Evolutionary conservation across 176 grass and related monocot genomes (phyloP), one percentile per base, ranked within the genome.

Genomic region (Bothriochloa decipiens): DNA sequence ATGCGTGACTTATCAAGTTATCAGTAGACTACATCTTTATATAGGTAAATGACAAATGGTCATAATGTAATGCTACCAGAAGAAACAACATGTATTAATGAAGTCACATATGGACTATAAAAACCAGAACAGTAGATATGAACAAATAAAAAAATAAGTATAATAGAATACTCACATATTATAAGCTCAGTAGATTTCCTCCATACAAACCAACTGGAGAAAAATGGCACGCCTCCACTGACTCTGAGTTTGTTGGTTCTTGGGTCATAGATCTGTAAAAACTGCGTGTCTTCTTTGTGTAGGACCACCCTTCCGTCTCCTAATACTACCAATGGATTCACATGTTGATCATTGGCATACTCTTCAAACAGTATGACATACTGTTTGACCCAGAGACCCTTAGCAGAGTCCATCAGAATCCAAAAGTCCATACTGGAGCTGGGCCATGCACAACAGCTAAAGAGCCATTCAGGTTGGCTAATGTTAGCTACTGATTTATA

Each of bases 261-360:
- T 74, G 45, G 45, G 26, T 52, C 42, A 74, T 52, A 52, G 27
- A 74, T 52, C 22, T 74, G 72, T 50, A 74, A 50, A 29, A 74
- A 28, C 14, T 0, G 23, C 26, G 4, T 17, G 5, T 6, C 42
- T 4, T 49, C 14, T 49, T 23, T 25, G 5, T 43, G 4, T 6
- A 71, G 6, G 43, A 74, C 71, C 15, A 74, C 22, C 43, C 71
- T 74, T 15, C 25, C 43, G 0, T 74, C 43, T 0, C 45, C 43
- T 49, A 74, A 73, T 47, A 73, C 70, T 41, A 73, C 7, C 70
- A 70, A 41, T 10, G 68, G 68, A 70, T 70, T 3, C 12, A 70
- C 35, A n/a, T 8, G 0, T 37, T 4, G 1, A 68, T 22, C 1
- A 20, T 0, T 16, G 16, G 32, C 33, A 68, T 69, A 69, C 1